Evolutionary conservation across 495 filamentous ascomycete species (phyloP).

Genomic region (Trichocladium uniseriatum): DNA sequence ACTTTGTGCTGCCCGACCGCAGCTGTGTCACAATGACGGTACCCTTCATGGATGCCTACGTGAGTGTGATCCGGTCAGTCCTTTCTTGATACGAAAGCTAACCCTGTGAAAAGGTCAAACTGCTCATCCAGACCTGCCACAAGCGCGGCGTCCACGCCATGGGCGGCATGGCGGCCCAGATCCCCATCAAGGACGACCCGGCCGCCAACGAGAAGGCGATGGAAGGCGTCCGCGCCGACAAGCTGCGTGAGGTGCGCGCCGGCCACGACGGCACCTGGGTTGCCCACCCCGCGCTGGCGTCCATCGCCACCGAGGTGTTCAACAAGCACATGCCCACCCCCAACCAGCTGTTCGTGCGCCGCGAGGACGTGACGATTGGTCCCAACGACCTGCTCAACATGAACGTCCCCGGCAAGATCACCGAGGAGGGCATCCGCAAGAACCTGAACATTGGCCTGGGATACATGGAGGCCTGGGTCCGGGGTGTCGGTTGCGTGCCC

Average conservation of each 20-base stretch:
- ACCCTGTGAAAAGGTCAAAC: slow-evolving; percentile 45
- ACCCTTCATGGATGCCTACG: slow-evolving; percentile 96
- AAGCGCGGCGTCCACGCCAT: slow-evolving; percentile 92
- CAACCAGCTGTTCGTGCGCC: slow-evolving; percentile 87
- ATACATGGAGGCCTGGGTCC: slow-evolving; percentile 99
- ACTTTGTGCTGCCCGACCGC: slow-evolving; percentile 90
- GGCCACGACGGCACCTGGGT: slow-evolving; percentile 98
- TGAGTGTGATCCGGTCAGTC: neutral
- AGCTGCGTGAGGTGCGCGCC: slow-evolving; percentile 89
- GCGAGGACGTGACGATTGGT: slow-evolving; percentile 80
- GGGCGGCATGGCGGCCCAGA: slow-evolving; percentile 99
- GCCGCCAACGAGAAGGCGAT: slow-evolving; percentile 89
- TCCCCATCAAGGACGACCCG: slow-evolving; percentile 91
- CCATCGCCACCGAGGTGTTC: slow-evolving; percentile 88
- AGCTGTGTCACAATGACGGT: slow-evolving; percentile 93
- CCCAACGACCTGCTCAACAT: slow-evolving; percentile 95
- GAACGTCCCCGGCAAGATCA: slow-evolving; percentile 90
- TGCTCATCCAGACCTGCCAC: slow-evolving; percentile 97
- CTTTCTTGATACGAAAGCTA: neutral
- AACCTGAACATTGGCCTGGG: slow-evolving; percentile 94
- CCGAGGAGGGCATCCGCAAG: slow-evolving; percentile 94
- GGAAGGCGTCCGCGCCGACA: slow-evolving; percentile 87
- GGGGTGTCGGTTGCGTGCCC: slow-evolving; percentile 89
- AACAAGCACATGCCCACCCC: slow-evolving; percentile 99
- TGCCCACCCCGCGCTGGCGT: slow-evolving; percentile 85